Conservation (phyloP, 1,139 yeast genomes). For the Scheffersomyces illinoinensis region DNA sequence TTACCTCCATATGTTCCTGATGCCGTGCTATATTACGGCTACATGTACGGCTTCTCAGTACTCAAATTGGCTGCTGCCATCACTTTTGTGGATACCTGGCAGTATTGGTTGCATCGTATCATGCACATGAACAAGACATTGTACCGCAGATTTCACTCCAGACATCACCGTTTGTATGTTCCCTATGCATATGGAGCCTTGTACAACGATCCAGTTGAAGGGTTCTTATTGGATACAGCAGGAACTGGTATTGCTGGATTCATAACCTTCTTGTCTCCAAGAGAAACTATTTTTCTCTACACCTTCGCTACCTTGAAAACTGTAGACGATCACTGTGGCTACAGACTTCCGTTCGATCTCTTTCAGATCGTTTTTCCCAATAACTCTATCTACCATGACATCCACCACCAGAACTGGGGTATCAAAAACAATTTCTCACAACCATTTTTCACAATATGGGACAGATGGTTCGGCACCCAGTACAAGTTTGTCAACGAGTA, state of each 20-base stretch:
- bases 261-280: slow-evolving; percentile 61
- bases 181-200: slow-evolving; percentile 97
- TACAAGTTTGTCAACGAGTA: slow-evolving; percentile 67
- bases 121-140: slow-evolving; percentile 83
- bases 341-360: slow-evolving; percentile 85
- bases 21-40: slow-evolving; percentile 44
- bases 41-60: slow-evolving; percentile 62
- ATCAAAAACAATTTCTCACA: slow-evolving; percentile 93
- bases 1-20: slow-evolving; percentile 45
- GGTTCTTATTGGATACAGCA: slow-evolving; percentile 83
- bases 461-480: slow-evolving; percentile 65
- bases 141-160: slow-evolving; percentile 83
- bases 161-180: slow-evolving; percentile 90
- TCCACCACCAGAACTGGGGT: slow-evolving; percentile 96
- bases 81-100: slow-evolving; percentile 89
- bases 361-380: slow-evolving; percentile 91
- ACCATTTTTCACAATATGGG: slow-evolving; percentile 97
- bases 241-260: slow-evolving; percentile 87
- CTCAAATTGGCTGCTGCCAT: slow-evolving; percentile 63
- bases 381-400: slow-evolving; percentile 93
- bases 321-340: slow-evolving; percentile 98
- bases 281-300: slow-evolving; percentile 74
- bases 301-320: slow-evolving; percentile 93
- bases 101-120: slow-evolving; percentile 79
- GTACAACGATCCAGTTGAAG: slow-evolving; percentile 92